Evolutionary conservation across 257 asterid species (phyloP).

Genomic region (Solanum commersonii): DNA sequence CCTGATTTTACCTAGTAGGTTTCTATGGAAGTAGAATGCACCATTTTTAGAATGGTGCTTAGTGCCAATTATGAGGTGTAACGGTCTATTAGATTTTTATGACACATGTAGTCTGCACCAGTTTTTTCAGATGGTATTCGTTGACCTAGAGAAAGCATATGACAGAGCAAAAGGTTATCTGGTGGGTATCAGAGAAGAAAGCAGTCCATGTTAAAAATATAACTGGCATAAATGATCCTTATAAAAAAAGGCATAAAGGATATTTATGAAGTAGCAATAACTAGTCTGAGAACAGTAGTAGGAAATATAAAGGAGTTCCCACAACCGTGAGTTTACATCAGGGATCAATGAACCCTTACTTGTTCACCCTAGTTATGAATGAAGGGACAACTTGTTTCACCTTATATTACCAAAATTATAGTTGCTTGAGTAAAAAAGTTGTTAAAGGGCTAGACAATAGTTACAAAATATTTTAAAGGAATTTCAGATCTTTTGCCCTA

Average conservation of each 20-base stretch:
- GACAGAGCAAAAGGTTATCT: not conserved
- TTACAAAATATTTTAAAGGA: not conserved
- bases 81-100: not conserved
- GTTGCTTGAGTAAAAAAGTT: not conserved
- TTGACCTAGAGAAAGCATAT: not conserved
- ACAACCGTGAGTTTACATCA: not conserved
- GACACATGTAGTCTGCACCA: not conserved
- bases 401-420: not conserved
- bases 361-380: not conserved
- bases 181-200: not conserved
- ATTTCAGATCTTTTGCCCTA: not conserved
- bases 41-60: not conserved
- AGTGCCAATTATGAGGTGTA: not conserved
- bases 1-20: not conserved
- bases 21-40: not conserved
- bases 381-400: not conserved
- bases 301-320: not conserved
- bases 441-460: not conserved
- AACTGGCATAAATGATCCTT: not conserved
- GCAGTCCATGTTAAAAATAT: not conserved
- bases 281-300: not conserved
- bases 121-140: not conserved
- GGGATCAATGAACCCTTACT: not conserved
- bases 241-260: not conserved
- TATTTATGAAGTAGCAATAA: not conserved